A percentile compares a stretch with the other conserved stretches of the same genome.
Evolutionary conservation across 2,329 filamentous ascomycete species (phyloP).

Genomic region (Trichoderma brevicompactum): DNA sequence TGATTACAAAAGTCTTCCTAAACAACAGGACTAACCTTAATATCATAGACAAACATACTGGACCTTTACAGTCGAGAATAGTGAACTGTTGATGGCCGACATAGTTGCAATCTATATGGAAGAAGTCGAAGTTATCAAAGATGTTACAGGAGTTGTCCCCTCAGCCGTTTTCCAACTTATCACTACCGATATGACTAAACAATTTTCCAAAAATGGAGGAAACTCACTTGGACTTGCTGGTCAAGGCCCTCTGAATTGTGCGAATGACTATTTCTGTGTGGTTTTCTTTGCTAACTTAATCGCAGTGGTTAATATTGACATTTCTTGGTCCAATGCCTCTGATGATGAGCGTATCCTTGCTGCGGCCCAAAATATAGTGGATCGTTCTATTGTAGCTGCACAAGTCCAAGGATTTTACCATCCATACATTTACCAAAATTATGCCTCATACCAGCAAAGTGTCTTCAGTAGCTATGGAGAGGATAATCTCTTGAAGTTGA

Average conservation of each 20-base stretch:
- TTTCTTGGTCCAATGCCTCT: constrained; percentile 37
- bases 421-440: constrained; percentile 48
- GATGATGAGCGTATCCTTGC: constrained; percentile 43
- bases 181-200: constrained; percentile 42
- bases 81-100: constrained; percentile 32
- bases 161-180: constrained; percentile 47
- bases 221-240: constrained; percentile 40
- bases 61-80: constrained; percentile 33
- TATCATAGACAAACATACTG: constrained; percentile 33
- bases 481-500: constrained; percentile 43
- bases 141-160: constrained; percentile 36
- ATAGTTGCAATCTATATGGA: constrained; percentile 34
- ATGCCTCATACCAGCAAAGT: constrained; percentile 48
- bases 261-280: constrained; percentile 4
- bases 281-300: neutral
- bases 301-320: constrained; percentile 34
- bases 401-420: constrained; percentile 41
- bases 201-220: constrained; percentile 43
- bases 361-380: constrained; percentile 36
- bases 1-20: neutral
- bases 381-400: constrained; percentile 37
- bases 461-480: constrained; percentile 48
- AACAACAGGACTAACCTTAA: neutral
- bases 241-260: constrained; percentile 36
- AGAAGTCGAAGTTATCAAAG: constrained; percentile 33